A percentile compares a stretch with the other conserved stretches of the same genome.
These are phyloP conservation scores for Penicillium concentricum DNA, from an alignment of 2,329 filamentous ascomycete genomes.

Conservation along the genomic window DNA sequence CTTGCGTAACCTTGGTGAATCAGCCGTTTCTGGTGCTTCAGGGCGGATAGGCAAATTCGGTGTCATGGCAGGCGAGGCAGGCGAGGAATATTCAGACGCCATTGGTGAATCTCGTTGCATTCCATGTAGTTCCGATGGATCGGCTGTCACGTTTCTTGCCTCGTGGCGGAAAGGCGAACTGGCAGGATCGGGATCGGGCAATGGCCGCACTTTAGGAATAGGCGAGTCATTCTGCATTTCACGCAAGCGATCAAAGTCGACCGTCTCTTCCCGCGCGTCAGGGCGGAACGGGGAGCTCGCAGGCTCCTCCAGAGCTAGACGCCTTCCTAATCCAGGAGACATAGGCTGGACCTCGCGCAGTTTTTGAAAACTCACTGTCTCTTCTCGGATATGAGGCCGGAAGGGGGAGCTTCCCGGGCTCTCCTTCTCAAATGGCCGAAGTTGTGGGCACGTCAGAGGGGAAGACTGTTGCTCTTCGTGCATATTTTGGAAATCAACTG, in stretches of 20 bases:
- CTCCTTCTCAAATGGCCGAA: conserved; percentile 8
- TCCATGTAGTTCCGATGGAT: conserved; percentile 16
- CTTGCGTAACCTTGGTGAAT: conserved; percentile 18
- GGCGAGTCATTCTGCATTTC: conserved; percentile 13
- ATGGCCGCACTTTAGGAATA: conserved; percentile 11
- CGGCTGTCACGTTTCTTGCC: conserved; percentile 28
- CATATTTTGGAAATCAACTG: conserved; percentile 28
- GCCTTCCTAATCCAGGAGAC: conserved; percentile 17
- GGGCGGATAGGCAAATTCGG: conserved; percentile 37
- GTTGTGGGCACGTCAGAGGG: conserved; percentile 9
- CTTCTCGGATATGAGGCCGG: conserved; percentile 30
- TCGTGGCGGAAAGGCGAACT: conserved; percentile 39
- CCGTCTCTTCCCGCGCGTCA: conserved; percentile 31
- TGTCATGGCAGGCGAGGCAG: background rate
- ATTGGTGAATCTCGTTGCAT: background rate
- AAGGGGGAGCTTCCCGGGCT: conserved; percentile 40
- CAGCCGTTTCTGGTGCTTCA: conserved; percentile 27
- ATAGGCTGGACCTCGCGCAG: conserved; percentile 17
- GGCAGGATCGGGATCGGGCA: conserved; percentile 17
- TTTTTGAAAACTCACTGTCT: conserved; percentile 31
- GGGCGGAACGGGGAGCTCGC: conserved; percentile 41
- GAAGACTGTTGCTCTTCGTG: conserved; percentile 14
- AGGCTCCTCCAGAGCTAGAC: conserved; percentile 18
- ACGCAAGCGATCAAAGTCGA: conserved; percentile 27
- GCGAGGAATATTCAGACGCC: background rate